A percentile compares a stretch with the other conserved stretches of the same genome.
Evolutionary conservation across 2,329 filamentous ascomycete genomes (phyloP).

Genomic region (Scolecobasidium constrictum): DNA sequence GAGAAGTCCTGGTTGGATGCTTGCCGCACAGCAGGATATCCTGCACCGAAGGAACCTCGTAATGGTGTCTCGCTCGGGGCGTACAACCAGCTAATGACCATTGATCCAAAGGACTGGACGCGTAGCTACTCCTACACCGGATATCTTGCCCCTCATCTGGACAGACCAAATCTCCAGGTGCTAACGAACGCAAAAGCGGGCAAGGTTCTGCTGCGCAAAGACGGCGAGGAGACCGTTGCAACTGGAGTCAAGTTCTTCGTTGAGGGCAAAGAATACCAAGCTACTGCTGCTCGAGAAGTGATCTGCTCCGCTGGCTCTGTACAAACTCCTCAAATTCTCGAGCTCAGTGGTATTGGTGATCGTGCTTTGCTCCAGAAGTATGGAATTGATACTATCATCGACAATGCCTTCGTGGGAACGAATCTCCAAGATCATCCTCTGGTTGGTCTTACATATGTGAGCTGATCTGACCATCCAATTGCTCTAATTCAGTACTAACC

Average conservation of each 20-base stretch:
- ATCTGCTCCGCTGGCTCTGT: conserved; percentile 20
- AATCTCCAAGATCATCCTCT: conserved; percentile 6
- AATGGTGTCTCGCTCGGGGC: not conserved
- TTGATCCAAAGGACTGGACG: conserved; percentile 1
- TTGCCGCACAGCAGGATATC: no score
- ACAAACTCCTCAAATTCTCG: conserved; percentile 21
- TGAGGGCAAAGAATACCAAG: conserved; percentile 11
- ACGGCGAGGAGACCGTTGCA: conserved; percentile 11
- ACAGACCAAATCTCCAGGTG: not conserved
- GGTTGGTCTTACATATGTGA: no score
- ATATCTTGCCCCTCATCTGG: not conserved
- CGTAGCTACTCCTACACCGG: not conserved
- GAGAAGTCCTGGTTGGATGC: not conserved
- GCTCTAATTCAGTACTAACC: no score
- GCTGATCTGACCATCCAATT: no score
- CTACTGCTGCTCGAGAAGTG: conserved; percentile 21
- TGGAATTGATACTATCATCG: conserved; percentile 9
- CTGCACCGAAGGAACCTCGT: not conserved
- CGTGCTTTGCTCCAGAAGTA: conserved; percentile 9
- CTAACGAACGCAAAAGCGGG: not conserved
- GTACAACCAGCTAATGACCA: not conserved
- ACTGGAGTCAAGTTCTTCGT: conserved; percentile 20
- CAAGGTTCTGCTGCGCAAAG: not conserved
- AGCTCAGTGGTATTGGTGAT: conserved; percentile 17
- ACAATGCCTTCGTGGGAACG: conserved; percentile 1